A percentile compares a stretch with the other conserved stretches of the same genome.
These are phyloP conservation scores for Cercospora sp. DNA, from an alignment of 2,329 filamentous ascomycete species.

Conservation along the genomic window DNA sequence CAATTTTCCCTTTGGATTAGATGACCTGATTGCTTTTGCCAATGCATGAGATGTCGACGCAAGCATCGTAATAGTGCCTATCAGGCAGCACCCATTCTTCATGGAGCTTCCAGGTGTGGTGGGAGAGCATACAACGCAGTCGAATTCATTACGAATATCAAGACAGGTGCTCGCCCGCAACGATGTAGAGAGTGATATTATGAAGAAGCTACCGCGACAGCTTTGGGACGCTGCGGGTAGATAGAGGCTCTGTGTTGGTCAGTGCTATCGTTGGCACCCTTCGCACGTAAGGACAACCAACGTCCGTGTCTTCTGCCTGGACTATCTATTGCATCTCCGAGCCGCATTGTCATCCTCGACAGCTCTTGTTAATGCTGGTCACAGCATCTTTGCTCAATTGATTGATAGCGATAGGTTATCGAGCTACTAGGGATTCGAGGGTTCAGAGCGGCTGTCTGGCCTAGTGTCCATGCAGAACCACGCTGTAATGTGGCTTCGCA, in stretches of 20 bases:
- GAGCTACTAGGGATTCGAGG: neutral
- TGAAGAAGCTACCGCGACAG: neutral
- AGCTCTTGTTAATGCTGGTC: neutral
- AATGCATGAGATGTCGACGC: too few species aligned
- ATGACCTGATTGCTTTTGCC: too few species aligned
- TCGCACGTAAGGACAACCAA: neutral
- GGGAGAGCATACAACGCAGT: too few species aligned
- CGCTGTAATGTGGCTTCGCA: neutral
- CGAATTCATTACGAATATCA: neutral
- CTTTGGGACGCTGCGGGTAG: neutral
- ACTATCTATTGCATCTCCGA: neutral
- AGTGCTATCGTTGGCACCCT: neutral
- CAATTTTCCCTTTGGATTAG: too few species aligned
- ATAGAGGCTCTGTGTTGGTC: neutral
- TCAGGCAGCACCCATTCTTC: too few species aligned
- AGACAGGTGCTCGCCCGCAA: neutral
- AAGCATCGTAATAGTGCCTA: too few species aligned
- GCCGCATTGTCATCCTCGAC: neutral
- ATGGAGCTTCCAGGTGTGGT: too few species aligned
- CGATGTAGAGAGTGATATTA: neutral
- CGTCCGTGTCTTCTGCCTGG: neutral
- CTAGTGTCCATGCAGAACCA: neutral
- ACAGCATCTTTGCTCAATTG: neutral
- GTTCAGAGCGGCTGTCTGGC: neutral
- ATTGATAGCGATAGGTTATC: neutral